Conservation (phyloP, 202 grass and related monocot genomes). For the Schoenoplectus tabernaemontani region DNA sequence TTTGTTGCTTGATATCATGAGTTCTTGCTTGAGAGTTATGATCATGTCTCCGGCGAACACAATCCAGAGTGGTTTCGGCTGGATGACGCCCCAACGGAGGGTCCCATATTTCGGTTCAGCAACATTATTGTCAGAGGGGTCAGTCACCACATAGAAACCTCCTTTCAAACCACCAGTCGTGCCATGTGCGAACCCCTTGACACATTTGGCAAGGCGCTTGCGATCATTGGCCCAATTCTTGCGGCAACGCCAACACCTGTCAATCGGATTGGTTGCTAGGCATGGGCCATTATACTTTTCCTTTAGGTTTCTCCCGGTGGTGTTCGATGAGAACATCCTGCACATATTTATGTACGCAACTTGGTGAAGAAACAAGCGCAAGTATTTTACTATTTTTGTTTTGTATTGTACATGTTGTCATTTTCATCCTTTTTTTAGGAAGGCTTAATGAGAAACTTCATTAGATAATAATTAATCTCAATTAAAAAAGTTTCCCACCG, state of each 20-base stretch:
- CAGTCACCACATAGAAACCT: constrained; percentile 52
- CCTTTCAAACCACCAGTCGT: constrained; percentile 52
- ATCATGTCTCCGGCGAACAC: constrained; percentile 50
- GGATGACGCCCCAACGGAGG: constrained; percentile 61
- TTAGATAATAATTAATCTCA: neutral
- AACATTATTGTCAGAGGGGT: constrained; percentile 54
- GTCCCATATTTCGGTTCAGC: constrained; percentile 40
- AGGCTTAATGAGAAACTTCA: neutral
- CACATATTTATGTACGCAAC: constrained; percentile 6
- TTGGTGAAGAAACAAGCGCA: neutral
- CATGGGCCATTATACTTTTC: constrained; percentile 28
- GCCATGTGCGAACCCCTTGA: constrained; percentile 53
- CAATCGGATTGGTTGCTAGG: constrained; percentile 72
- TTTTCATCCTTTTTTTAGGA: neutral
- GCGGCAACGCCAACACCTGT: constrained; percentile 77
- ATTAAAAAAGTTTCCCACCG: neutral
- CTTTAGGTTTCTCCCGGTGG: constrained; percentile 29
- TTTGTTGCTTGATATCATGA: constrained; percentile 52
- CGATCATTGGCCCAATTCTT: constrained; percentile 52
- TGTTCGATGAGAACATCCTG: constrained; percentile 16
- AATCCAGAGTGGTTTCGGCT: constrained; percentile 68
- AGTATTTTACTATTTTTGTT: neutral
- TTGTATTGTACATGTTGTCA: neutral
- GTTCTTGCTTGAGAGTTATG: constrained; percentile 67
- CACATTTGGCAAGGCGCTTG: constrained; percentile 57